Evolutionary conservation across 768 basidiomycete genomes (phyloP), one percentile per base, ranked within the genome.

Genomic region (Serendipita vermifera): DNA sequence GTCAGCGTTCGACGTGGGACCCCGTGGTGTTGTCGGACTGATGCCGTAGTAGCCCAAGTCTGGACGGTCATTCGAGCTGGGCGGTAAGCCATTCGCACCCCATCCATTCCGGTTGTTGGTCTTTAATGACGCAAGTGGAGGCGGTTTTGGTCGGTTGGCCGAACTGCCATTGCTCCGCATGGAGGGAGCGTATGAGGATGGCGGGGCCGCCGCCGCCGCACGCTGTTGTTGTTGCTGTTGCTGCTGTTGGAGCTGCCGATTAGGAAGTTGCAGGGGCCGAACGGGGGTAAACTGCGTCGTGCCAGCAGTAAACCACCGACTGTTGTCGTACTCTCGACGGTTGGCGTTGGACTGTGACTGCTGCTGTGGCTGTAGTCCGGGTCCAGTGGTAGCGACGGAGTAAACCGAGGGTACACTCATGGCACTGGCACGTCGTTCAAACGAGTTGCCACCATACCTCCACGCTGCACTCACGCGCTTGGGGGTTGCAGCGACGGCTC

Each of bases 341-440:
- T 36, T 9, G 35, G 9, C 39, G 15, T 41, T 20, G 15, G 7
- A 7, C 27, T 41, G 39, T 41, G 17, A 26, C 39, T 60, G 51
- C 33, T 26, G 29, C 35, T 57, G 39, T 27, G 9, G 55, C 15
- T 22, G 48, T 32, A 20, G 55, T 57, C 15, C 17, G 15, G 54
- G 55, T 53, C 46, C 46, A 51, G 9, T 51, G 15, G 24, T 22
- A 51, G 26, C 46, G 27, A 51, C 27, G 29, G 46, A 51, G 32
- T 51, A 51, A 29, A 51, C 29, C 17, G 46, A 51, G 5, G 46
- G 46, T 31, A 31, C 32, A 31, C 46, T 51, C 9, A 51, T 27
- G 5, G 46, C 32, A 31, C 46, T 51, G 2, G 24, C 24, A 27
- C 46, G 20, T 7, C 0, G 46, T 5, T 51, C n/a, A n/a, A n/a